Base-by-base conservation (phyloP, 2,329 filamentous ascomycete species). In the Westerdykella aurantiaca region DNA sequence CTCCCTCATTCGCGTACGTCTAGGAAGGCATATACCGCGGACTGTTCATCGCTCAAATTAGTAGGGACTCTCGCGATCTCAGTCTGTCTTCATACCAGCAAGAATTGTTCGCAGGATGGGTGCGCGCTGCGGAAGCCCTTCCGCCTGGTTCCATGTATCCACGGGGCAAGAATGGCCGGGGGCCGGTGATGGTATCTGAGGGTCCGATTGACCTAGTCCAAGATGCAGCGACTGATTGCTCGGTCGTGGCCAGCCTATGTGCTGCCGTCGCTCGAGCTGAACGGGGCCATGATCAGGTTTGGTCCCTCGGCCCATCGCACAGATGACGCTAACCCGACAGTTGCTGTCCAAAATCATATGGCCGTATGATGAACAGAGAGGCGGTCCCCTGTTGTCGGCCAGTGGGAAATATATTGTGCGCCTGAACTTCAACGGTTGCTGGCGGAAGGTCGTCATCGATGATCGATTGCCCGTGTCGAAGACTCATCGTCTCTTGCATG, bases 341-440 rank as follows among this genome's bases (percentile, higher is more conserved):
- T 76, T 91, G 29, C 77, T 94, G 16, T 75, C 81, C 1, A 79
- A 81, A 4, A 77, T 87, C 23, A 77, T 96, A 48, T 86, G 85
- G 60, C 93, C 93, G 0, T 88, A 82, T 57, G 79, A 93, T 54
- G 68, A 76, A 33, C 62, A 72, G 3, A 72, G 72, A 7, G 55
- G 56, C 5, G 58, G 71, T 5, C 86, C 89, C 0, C 68, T 69
- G 16, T 63, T 85, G 2, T 95, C 91, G 1, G 69, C 76, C 4
- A 94, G 84, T 47, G 91, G 93, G 14, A 95, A 90, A 68, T 98
- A 98, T 58, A 74, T 96, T 11, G 82, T 95, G 43, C 83, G 85
- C n/a, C 80, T 98, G 58, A 86, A 95, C 61, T 97, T 98, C 71
- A 98, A 98, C 58, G 93, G 93, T 13, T 93, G 88, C 59, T 90